Conservation (phyloP, 2,329 filamentous ascomycete species). For the Calonectria ilicicola region DNA sequence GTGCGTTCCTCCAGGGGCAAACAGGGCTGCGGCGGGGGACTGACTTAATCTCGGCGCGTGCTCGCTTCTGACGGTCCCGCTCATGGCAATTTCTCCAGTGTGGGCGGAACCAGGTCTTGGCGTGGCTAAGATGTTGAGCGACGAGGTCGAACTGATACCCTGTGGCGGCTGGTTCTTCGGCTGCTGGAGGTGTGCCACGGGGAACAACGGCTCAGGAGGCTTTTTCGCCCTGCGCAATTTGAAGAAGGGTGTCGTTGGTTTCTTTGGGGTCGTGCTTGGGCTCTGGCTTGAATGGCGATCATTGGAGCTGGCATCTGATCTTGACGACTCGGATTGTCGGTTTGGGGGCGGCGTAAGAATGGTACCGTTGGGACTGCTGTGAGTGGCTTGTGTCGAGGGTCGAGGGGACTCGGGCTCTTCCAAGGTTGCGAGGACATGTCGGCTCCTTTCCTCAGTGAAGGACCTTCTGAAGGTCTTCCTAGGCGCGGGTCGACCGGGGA, state of each 20-base stretch:
- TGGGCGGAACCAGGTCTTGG: conserved; percentile 51
- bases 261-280: conserved; percentile 71
- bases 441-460: conserved; percentile 57
- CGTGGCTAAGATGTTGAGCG: conserved; percentile 52
- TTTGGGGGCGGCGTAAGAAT: conserved; percentile 64
- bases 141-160: conserved; percentile 55
- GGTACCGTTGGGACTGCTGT: conserved; percentile 43
- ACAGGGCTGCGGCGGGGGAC: conserved; percentile 63
- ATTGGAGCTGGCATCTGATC: conserved; percentile 85
- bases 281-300: conserved; percentile 72
- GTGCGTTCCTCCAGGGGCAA: conserved; percentile 53
- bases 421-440: conserved; percentile 54
- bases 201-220: conserved; percentile 82
- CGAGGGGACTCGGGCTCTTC: conserved; percentile 64
- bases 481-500: conserved; percentile 26
- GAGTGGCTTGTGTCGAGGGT: conserved; percentile 44
- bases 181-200: conserved; percentile 85
- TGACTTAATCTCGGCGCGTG: conserved; percentile 35
- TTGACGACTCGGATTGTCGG: conserved; percentile 79
- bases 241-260: conserved; percentile 81
- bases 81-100: conserved; percentile 41
- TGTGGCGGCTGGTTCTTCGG: conserved; percentile 67
- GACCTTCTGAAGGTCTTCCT: conserved; percentile 48
- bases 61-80: conserved; percentile 34
- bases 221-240: conserved; percentile 82